Evolutionary conservation across 495 filamentous ascomycete genomes (phyloP).

Genomic region (Neurospora hispaniola): DNA sequence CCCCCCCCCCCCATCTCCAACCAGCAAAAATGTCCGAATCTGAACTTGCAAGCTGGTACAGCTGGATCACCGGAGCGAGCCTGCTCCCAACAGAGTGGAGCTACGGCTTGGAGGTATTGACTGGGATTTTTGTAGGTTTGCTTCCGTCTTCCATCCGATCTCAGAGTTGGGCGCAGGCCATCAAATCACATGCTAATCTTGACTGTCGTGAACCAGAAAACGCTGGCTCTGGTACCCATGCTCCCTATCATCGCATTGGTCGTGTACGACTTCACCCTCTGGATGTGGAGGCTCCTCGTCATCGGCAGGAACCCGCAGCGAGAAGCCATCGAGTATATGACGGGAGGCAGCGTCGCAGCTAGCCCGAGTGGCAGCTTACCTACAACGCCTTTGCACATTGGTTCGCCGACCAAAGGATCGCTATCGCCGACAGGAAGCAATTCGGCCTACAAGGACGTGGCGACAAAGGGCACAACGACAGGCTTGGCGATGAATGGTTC

Average conservation of each 20-base stretch:
- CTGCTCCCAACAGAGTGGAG: constrained; percentile 13
- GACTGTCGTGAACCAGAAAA: constrained; percentile 7
- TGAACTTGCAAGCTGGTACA: constrained; percentile 4
- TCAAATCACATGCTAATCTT: neutral
- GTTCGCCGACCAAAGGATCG: neutral
- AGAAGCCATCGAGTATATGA: constrained; percentile 2
- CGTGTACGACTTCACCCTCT: constrained; percentile 35
- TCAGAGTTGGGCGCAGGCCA: neutral
- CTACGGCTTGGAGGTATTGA: constrained; percentile 12
- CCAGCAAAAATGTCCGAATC: constrained; percentile 4
- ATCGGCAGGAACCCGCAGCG: constrained; percentile 4
- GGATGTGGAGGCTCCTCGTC: constrained; percentile 29
- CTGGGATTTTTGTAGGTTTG: constrained; percentile 18
- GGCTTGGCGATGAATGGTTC: neutral
- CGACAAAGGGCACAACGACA: neutral
- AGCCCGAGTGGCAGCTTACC: neutral
- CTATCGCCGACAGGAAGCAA: neutral
- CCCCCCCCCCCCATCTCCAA: neutral
- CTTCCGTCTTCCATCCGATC: neutral
- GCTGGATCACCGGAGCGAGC: constrained; percentile 14
- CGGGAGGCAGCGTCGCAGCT: constrained; percentile 5
- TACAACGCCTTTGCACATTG: neutral
- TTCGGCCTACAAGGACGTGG: neutral
- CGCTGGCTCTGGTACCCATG: constrained; percentile 17
- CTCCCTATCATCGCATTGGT: constrained; percentile 22